A percentile compares a stretch with the other conserved stretches of the same genome.
Evolutionary conservation across 2,329 filamentous ascomycete species (phyloP).

Genomic region (Talaromyces rugulosus): DNA sequence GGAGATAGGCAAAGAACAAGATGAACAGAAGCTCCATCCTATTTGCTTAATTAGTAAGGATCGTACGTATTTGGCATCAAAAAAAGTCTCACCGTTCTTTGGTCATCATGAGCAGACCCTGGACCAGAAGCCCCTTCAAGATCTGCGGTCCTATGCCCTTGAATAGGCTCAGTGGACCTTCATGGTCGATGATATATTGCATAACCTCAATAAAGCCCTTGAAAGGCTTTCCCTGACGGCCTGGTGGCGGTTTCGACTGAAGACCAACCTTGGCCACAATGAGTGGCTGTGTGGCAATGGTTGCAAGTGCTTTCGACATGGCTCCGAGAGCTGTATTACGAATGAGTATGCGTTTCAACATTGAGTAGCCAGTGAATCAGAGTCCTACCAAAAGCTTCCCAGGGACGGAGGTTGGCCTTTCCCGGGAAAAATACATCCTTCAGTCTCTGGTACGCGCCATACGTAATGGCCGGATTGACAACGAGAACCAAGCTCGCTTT

Average conservation of each 20-base stretch:
- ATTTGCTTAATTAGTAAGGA: background rate
- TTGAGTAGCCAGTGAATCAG: background rate
- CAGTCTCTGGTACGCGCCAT: constrained; percentile 90
- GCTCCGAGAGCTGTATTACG: constrained; percentile 70
- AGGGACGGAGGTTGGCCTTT: constrained; percentile 69
- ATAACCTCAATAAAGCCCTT: constrained; percentile 92
- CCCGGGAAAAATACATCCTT: constrained; percentile 73
- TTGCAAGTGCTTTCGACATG: constrained; percentile 87
- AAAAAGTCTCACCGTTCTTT: constrained; percentile 76
- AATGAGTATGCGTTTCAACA: constrained; percentile 34
- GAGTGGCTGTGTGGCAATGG: constrained; percentile 85
- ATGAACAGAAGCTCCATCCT: constrained; percentile 88
- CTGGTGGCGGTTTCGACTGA: constrained; percentile 84
- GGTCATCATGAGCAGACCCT: constrained; percentile 97
- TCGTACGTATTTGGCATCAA: background rate
- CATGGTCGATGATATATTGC: constrained; percentile 85
- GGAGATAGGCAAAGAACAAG: constrained; percentile 76
- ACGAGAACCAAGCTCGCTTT: constrained; percentile 95
- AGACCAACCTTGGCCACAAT: constrained; percentile 97
- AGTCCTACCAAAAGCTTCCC: constrained; percentile 76
- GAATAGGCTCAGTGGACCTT: constrained; percentile 80
- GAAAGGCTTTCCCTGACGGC: constrained; percentile 83
- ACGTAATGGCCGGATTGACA: constrained; percentile 95
- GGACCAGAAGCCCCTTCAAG: constrained; percentile 85
- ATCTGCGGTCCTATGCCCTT: constrained; percentile 96